Evolutionary conservation across 2,329 filamentous ascomycete species (phyloP).

Genomic region (Aspergillus texensis): DNA sequence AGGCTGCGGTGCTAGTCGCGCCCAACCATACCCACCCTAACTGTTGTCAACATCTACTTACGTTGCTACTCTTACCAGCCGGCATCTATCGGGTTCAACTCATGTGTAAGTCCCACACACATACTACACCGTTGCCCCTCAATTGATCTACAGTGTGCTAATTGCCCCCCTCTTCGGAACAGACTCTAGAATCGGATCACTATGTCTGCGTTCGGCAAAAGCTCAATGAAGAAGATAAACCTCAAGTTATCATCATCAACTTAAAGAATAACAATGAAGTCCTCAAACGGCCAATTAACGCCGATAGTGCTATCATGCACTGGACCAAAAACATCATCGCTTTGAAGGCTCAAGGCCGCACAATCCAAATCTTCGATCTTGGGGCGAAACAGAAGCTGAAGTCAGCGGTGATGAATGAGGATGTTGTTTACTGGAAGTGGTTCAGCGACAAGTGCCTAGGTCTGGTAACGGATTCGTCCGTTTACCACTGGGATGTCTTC

Average conservation of each 20-base stretch:
- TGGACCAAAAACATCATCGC: conserved; percentile 95
- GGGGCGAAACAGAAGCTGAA: conserved; percentile 93
- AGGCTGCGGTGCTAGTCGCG: conserved; percentile 14
- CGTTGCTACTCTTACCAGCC: conserved; percentile 51
- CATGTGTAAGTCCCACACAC: conserved; percentile 65
- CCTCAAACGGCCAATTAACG: conserved; percentile 93
- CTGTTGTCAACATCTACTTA: conserved; percentile 25
- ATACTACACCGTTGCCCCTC: background rate
- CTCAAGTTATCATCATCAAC: conserved; percentile 96
- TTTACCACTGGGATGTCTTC: conserved; percentile 98
- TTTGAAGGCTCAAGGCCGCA: conserved; percentile 89
- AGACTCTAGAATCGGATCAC: conserved; percentile 98
- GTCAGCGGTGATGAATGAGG: conserved; percentile 93
- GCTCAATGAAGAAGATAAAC: conserved; percentile 77
- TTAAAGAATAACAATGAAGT: conserved; percentile 97
- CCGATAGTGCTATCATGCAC: conserved; percentile 99
- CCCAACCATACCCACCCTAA: conserved; percentile 4
- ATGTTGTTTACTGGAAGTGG: conserved; percentile 99
- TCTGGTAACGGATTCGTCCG: conserved; percentile 84
- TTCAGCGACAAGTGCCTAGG: conserved; percentile 86
- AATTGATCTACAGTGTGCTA: conserved; percentile 16
- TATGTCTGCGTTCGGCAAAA: conserved; percentile 97
- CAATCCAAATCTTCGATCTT: conserved; percentile 96
- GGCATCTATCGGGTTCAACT: conserved; percentile 80
- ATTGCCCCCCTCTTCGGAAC: conserved; percentile 21